Percentiles rank a stretch among this genome's conserved stretches.
These are phyloP conservation scores for Tetracladium setigerum DNA, from an alignment of 495 filamentous ascomycete genomes.

Conservation along the genomic window DNA sequence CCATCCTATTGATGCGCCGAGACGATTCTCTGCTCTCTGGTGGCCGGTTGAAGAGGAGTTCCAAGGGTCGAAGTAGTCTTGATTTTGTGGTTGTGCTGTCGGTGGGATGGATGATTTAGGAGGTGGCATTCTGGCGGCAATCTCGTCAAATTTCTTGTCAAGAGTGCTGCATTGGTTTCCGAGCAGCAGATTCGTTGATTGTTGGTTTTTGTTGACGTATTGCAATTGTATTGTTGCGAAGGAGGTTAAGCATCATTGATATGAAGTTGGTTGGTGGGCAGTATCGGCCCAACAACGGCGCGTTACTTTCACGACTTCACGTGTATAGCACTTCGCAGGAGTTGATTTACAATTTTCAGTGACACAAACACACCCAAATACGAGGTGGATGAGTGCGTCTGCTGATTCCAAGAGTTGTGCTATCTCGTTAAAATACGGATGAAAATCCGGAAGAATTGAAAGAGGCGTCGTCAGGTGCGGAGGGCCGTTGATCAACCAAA, in stretches of 20 bases:
- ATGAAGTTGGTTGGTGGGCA: not conserved
- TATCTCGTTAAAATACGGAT: too few relatives aligned
- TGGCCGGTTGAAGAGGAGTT: constrained; percentile 76
- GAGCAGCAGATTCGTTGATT: too few relatives aligned
- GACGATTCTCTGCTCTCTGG: constrained; percentile 59
- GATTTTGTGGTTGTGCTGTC: constrained; percentile 39
- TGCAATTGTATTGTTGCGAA: not conserved
- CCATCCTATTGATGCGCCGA: constrained; percentile 59
- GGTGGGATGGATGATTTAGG: constrained; percentile 8
- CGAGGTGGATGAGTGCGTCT: too few relatives aligned
- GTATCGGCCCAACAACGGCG: not conserved
- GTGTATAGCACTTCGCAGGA: too few relatives aligned
- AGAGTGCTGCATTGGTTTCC: too few relatives aligned
- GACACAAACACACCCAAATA: too few relatives aligned
- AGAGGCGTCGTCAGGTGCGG: too few relatives aligned
- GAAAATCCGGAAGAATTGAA: too few relatives aligned
- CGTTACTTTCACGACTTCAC: not conserved
- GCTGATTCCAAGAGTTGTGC: too few relatives aligned
- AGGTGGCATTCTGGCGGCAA: constrained; percentile 4
- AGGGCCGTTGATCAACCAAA: too few relatives aligned
- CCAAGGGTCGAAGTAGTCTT: constrained; percentile 66
- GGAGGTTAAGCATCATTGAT: not conserved
- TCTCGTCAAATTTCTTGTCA: too few relatives aligned
- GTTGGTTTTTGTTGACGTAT: not conserved
- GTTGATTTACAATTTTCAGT: too few relatives aligned